These are phyloP conservation scores for Beauveria brongniartii DNA, from an alignment of 2,329 filamentous ascomycete species.

Conservation along the genomic window DNA sequence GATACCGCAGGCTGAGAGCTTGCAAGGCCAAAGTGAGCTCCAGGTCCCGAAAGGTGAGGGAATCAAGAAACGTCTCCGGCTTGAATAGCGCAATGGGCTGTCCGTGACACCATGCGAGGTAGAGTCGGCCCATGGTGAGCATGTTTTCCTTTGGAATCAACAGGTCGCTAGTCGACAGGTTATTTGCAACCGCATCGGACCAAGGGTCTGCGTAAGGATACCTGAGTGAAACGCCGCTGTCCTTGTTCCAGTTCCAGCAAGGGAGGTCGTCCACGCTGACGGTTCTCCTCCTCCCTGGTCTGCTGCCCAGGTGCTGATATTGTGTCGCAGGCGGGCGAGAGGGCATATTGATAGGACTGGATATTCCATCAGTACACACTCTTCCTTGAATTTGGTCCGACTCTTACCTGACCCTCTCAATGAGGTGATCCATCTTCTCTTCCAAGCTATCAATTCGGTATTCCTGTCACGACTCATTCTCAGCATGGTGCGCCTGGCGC, in stretches of 20 bases:
- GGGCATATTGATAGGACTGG: neutral
- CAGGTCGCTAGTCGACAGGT: neutral
- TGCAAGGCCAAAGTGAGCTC: slow-evolving; percentile 28
- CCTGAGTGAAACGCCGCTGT: neutral
- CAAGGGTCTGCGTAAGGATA: neutral
- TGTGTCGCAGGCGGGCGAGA: neutral
- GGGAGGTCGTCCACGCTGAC: slow-evolving; percentile 7
- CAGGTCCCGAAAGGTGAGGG: slow-evolving; percentile 27
- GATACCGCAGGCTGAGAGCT: slow-evolving; percentile 35
- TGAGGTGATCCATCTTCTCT: slow-evolving; percentile 18
- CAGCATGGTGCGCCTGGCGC: neutral
- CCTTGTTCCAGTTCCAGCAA: slow-evolving; percentile 7
- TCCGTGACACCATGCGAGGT: slow-evolving; percentile 39
- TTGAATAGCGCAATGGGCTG: slow-evolving; percentile 42
- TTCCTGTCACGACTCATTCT: slow-evolving; percentile 19
- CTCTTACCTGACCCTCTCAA: slow-evolving; percentile 15
- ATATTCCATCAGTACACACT: neutral
- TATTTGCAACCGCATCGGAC: neutral
- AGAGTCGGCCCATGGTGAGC: slow-evolving; percentile 24
- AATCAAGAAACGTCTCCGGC: slow-evolving; percentile 29
- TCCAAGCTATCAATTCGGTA: slow-evolving; percentile 26
- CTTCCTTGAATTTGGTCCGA: neutral
- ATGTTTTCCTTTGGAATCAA: slow-evolving; percentile 10
- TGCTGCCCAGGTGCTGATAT: neutral
- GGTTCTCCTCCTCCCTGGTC: neutral